Evolutionary conservation across 2,329 filamentous ascomycete genomes (phyloP).

Genomic region (Cladosporium sp.): DNA sequence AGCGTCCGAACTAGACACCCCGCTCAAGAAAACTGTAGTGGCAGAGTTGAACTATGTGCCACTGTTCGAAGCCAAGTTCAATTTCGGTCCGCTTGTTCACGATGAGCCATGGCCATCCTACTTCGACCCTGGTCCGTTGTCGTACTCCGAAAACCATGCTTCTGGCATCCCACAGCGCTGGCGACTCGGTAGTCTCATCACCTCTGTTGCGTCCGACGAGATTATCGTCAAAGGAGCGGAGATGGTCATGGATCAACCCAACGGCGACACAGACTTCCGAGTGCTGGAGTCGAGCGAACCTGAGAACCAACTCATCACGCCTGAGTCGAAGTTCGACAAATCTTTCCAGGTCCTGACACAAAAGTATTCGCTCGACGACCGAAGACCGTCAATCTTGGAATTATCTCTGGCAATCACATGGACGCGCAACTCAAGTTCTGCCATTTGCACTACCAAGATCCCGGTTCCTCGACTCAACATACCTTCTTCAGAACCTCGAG

Average conservation of each 20-base stretch:
- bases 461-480: constrained; percentile 78
- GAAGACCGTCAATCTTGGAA: constrained; percentile 71
- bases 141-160: constrained; percentile 35
- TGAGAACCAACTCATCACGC: constrained; percentile 21
- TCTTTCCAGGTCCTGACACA: constrained; percentile 61
- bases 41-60: constrained; percentile 65
- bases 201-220: constrained; percentile 71
- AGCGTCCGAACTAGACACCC: constrained; percentile 74
- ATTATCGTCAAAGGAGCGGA: constrained; percentile 64
- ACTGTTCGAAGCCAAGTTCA: constrained; percentile 90
- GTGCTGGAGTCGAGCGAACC: constrained; percentile 25
- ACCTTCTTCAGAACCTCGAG: constrained; percentile 81
- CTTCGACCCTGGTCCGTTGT: constrained; percentile 57
- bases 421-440: constrained; percentile 56
- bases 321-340: constrained; percentile 20
- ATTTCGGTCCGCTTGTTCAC: constrained; percentile 78
- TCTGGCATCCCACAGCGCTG: constrained; percentile 77
- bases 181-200: constrained; percentile 69
- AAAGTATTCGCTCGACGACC: constrained; percentile 79
- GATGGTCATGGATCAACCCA: constrained; percentile 61
- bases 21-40: constrained; percentile 71
- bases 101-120: constrained; percentile 81
- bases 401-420: constrained; percentile 75
- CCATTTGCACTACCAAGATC: constrained; percentile 61
- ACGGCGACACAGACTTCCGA: constrained; percentile 62